A percentile compares a stretch with the other conserved stretches of the same genome.
Evolutionary conservation across 768 basidiomycete species (phyloP).

Genomic region (Tubosaeta brunneosetosa): DNA sequence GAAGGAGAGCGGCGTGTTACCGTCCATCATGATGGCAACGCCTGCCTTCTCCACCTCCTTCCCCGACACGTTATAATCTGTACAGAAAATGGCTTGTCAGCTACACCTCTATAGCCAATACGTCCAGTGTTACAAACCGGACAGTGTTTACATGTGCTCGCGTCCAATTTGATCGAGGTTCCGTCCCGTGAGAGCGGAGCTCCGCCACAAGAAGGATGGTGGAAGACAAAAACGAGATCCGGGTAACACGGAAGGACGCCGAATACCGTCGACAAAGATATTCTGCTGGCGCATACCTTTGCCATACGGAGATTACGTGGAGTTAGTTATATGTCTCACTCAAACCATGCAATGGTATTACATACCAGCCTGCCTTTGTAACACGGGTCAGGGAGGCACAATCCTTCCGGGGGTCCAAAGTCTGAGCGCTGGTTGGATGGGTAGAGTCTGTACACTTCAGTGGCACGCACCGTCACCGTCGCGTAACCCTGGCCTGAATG

Average conservation of each 20-base stretch:
- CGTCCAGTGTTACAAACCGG: too few species aligned
- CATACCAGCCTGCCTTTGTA: constrained; percentile 21
- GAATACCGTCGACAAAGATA: constrained; percentile 64
- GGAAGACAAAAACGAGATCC: constrained; percentile 21
- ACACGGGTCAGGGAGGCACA: constrained; percentile 26
- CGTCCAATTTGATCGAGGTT: constrained; percentile 33
- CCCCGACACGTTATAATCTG: not conserved
- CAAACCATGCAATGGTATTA: not conserved
- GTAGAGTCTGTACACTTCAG: constrained; percentile 47
- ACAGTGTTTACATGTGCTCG: constrained; percentile 15
- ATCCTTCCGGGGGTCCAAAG: constrained; percentile 46
- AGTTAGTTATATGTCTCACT: not conserved
- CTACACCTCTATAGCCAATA: constrained; percentile 60
- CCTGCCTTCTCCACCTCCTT: constrained; percentile 49
- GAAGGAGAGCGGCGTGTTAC: constrained; percentile 24
- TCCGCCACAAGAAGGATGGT: constrained; percentile 18
- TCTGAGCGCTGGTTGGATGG: constrained; percentile 41
- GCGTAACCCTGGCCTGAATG: constrained; percentile 35
- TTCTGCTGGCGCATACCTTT: constrained; percentile 56
- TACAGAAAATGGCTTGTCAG: constrained; percentile 40
- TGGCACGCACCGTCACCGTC: constrained; percentile 68
- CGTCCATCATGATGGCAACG: constrained; percentile 58
- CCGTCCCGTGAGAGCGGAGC: constrained; percentile 37
- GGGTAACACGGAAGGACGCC: constrained; percentile 45
- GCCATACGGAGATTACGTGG: constrained; percentile 36